These are phyloP conservation scores for Peterozyma xylosa DNA, from an alignment of 805 yeast genomes.

Conservation along the genomic window DNA sequence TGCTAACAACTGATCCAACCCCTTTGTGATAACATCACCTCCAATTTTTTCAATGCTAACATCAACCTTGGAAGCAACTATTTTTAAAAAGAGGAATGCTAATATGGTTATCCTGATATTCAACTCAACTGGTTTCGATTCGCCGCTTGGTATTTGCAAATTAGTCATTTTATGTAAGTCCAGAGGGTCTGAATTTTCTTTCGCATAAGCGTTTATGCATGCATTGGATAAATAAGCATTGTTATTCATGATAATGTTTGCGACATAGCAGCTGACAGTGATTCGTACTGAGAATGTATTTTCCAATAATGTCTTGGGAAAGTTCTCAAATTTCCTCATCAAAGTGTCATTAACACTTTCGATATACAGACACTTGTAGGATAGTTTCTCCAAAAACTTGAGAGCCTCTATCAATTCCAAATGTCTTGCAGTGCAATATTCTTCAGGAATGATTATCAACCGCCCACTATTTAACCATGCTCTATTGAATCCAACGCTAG, in stretches of 20 bases:
- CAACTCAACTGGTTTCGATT: slow-evolving; percentile 10
- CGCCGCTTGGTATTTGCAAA: too few species aligned
- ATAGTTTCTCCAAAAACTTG: slow-evolving; percentile 27
- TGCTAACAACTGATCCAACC: background rate
- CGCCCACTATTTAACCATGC: slow-evolving; percentile 42
- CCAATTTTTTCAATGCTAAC: too few species aligned
- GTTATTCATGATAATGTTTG: slow-evolving; percentile 7
- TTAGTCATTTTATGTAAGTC: too few species aligned
- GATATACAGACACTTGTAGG: slow-evolving; percentile 24
- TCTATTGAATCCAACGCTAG: slow-evolving; percentile 39
- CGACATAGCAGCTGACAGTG: slow-evolving; percentile 11
- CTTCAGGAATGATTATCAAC: slow-evolving; percentile 31
- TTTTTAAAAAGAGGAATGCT: background rate
- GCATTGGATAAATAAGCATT: slow-evolving; percentile 10
- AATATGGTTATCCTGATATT: slow-evolving; percentile 15
- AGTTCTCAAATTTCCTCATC: slow-evolving; percentile 11
- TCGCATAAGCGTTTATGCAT: background rate
- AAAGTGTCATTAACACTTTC: slow-evolving; percentile 16
- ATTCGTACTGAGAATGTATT: slow-evolving; percentile 14
- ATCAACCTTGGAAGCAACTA: too few species aligned
- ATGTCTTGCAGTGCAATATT: slow-evolving; percentile 24
- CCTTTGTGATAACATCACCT: background rate
- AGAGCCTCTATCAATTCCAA: slow-evolving; percentile 31
- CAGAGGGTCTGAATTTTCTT: background rate
- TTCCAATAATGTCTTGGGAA: slow-evolving; percentile 23